Conservation (phyloP, 352 stramenopile species). For the Phytopythium sindhum region DNA sequence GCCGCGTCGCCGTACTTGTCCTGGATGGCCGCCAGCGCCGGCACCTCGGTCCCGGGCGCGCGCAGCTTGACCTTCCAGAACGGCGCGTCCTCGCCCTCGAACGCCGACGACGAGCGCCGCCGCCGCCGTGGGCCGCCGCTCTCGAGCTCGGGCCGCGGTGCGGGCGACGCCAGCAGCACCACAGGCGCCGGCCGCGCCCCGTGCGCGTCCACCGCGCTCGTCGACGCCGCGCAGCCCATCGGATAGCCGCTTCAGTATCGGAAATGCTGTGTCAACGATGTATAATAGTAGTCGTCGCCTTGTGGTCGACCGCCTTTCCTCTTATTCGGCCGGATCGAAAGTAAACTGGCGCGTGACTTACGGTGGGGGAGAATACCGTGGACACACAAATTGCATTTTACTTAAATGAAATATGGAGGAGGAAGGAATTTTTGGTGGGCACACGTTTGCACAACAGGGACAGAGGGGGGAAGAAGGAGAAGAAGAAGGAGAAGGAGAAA, state of each 20-base stretch:
- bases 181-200: not conserved
- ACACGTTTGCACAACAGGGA: no score
- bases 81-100: slow-evolving; percentile 8
- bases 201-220: slow-evolving; percentile 6
- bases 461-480: no score
- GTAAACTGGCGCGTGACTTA: not conserved
- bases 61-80: slow-evolving; percentile 12
- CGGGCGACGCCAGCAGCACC: slow-evolving; percentile 7
- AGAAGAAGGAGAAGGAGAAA: no score
- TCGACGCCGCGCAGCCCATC: slow-evolving; percentile 8
- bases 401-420: not conserved
- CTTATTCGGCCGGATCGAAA: not conserved
- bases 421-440: not conserved
- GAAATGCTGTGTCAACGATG: not conserved
- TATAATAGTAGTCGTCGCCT: not conserved
- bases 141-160: not conserved
- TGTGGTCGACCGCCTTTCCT: not conserved
- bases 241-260: not conserved
- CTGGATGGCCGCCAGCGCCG: slow-evolving; percentile 7
- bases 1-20: slow-evolving; percentile 9
- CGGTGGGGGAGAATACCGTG: not conserved
- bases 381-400: not conserved
- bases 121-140: not conserved
- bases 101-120: not conserved
- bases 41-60: not conserved